Evolutionary conservation across 768 basidiomycete species (phyloP).

Genomic region (Tulasnella sp.): DNA sequence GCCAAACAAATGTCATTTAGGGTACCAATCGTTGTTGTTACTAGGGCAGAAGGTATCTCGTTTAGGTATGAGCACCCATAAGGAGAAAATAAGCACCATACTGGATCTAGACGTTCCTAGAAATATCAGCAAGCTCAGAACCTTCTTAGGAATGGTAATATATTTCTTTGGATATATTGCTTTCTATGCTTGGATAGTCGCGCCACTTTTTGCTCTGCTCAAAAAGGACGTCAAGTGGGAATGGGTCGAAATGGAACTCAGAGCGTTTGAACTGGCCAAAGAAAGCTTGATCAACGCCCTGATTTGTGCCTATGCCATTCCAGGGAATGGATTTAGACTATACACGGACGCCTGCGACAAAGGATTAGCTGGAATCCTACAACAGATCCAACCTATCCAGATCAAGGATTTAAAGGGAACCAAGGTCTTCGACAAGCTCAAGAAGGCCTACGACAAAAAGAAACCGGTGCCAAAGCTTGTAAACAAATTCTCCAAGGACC

Average conservation of each 20-base stretch:
- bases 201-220: constrained; percentile 27
- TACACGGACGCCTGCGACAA: constrained; percentile 28
- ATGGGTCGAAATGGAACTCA: constrained; percentile 21
- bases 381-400: constrained; percentile 21
- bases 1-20: constrained; percentile 28
- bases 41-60: constrained; percentile 32
- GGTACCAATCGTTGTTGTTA: constrained; percentile 25
- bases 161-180: constrained; percentile 31
- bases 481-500: constrained; percentile 7
- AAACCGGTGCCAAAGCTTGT: constrained; percentile 14
- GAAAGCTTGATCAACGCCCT: constrained; percentile 25
- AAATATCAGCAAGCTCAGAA: constrained; percentile 23
- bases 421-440: constrained; percentile 16
- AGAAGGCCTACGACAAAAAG: constrained; percentile 11
- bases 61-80: constrained; percentile 29
- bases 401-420: constrained; percentile 21
- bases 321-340: constrained; percentile 25
- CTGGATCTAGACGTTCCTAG: constrained; percentile 20
- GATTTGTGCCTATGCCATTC: constrained; percentile 25
- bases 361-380: constrained; percentile 26
- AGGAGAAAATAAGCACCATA: constrained; percentile 31
- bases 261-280: constrained; percentile 26
- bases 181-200: constrained; percentile 26
- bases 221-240: constrained; percentile 22
- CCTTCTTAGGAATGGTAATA: constrained; percentile 30